Conservation (phyloP, 768 basidiomycete genomes). For the Lentinula edodes region DNA sequence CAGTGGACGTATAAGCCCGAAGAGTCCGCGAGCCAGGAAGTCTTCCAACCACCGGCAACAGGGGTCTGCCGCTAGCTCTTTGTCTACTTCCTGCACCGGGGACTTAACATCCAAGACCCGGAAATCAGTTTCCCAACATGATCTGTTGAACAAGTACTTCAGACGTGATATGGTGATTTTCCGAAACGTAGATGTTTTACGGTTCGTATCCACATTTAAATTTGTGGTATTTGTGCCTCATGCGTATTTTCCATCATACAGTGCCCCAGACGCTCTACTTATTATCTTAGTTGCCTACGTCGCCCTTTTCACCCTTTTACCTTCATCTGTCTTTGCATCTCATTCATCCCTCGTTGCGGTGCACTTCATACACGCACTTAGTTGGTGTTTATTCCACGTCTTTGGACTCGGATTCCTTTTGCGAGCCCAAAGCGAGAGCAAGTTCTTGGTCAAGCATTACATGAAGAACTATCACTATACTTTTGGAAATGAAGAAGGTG, state of each 20-base stretch:
- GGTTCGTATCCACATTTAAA: conserved; percentile 41
- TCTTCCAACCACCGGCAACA: conserved; percentile 24
- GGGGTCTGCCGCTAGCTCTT: conserved; percentile 28
- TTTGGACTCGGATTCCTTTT: conserved; percentile 83
- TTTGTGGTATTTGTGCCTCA: not conserved
- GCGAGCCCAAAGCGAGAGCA: conserved; percentile 76
- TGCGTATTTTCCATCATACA: conserved; percentile 28
- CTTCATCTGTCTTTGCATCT: conserved; percentile 17
- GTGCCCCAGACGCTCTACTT: conserved; percentile 82
- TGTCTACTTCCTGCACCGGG: conserved; percentile 19
- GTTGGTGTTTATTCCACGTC: conserved; percentile 85
- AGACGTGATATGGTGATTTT: conserved; percentile 79
- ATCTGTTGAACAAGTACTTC: conserved; percentile 87
- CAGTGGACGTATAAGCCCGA: not conserved
- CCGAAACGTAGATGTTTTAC: conserved; percentile 76
- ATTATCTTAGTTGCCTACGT: conserved; percentile 70
- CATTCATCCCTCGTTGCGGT: conserved; percentile 34
- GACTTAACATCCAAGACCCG: conserved; percentile 10
- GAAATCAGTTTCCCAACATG: conserved; percentile 67
- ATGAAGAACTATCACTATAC: conserved; percentile 92
- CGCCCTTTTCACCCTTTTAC: conserved; percentile 52
- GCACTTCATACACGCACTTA: conserved; percentile 77
- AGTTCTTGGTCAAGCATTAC: conserved; percentile 91
- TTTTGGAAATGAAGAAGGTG: conserved; percentile 46
- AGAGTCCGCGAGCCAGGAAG: conserved; percentile 10